Evolutionary conservation across 768 basidiomycete species (phyloP).

Genomic region (Hygrocybe punicea): DNA sequence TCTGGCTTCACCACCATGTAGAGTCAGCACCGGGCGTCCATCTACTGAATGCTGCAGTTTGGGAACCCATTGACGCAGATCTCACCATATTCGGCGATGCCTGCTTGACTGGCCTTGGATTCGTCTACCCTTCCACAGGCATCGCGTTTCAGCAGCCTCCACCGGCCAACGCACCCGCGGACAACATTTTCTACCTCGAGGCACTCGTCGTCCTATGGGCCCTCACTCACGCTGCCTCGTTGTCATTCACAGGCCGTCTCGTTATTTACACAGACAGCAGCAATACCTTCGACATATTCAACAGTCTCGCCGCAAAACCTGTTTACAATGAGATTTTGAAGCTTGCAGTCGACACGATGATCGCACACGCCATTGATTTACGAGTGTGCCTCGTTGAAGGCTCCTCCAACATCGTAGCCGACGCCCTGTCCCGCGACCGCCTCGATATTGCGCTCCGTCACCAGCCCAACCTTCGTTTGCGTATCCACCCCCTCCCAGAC

Average conservation of each 20-base stretch:
- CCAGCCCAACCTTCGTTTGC: neutral
- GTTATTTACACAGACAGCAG: conserved; percentile 23
- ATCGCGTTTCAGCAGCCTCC: conserved; percentile 12
- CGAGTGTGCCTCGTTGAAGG: conserved; percentile 15
- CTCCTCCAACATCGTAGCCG: conserved; percentile 15
- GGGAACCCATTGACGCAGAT: conserved; percentile 15
- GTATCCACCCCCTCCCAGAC: conserved; percentile 17
- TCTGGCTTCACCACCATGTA: too few relatives aligned
- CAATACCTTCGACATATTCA: conserved; percentile 25
- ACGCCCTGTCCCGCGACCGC: conserved; percentile 12
- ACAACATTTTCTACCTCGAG: too few relatives aligned
- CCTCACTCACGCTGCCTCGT: conserved; percentile 9
- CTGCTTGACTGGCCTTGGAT: too few relatives aligned
- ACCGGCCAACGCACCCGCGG: neutral
- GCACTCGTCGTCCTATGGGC: conserved; percentile 19
- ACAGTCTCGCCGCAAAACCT: too few relatives aligned
- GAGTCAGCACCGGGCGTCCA: too few relatives aligned
- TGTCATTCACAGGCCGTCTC: too few relatives aligned
- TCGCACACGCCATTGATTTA: conserved; percentile 5
- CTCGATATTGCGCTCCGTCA: neutral
- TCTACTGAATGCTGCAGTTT: conserved; percentile 14
- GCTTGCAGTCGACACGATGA: conserved; percentile 13
- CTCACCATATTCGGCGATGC: conserved; percentile 22
- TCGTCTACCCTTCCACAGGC: conserved; percentile 16
- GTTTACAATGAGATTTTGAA: conserved; percentile 15